A percentile compares a stretch with the other conserved stretches of the same genome.
Conservation (phyloP, 176 grass and related monocot species). For the Melocanna baccifera region DNA sequence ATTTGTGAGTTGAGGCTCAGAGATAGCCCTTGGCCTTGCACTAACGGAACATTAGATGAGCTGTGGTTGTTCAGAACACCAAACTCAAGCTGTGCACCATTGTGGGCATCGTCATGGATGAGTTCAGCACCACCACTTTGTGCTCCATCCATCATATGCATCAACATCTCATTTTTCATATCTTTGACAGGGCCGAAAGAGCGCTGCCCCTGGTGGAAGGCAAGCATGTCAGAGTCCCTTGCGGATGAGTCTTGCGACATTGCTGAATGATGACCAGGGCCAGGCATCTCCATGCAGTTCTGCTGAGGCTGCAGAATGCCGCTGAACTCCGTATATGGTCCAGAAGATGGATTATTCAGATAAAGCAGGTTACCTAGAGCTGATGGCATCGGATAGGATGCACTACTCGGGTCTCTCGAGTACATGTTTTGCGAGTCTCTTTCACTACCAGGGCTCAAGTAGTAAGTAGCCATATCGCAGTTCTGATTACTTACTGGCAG, state of each 20-base stretch:
- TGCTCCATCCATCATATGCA: slow-evolving; percentile 47
- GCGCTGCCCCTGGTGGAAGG: slow-evolving; percentile 44
- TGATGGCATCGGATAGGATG: slow-evolving; percentile 60
- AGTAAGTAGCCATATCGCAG: slow-evolving; percentile 71
- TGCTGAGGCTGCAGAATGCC: slow-evolving; percentile 53
- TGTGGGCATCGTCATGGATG: slow-evolving; percentile 48
- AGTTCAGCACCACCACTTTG: slow-evolving; percentile 13
- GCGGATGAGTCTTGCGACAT: slow-evolving; percentile 50
- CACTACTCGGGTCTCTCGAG: slow-evolving; percentile 35
- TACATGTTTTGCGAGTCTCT: slow-evolving; percentile 66
- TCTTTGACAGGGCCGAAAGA: slow-evolving; percentile 41
- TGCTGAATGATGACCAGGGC: slow-evolving; percentile 27
- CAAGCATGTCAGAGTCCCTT: slow-evolving; percentile 60
- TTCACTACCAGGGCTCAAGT: slow-evolving; percentile 63
- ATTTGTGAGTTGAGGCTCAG: slow-evolving; percentile 82
- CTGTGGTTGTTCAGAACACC: slow-evolving; percentile 57
- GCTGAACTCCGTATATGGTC: slow-evolving; percentile 61
- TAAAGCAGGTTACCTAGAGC: slow-evolving; percentile 78
- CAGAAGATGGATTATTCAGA: slow-evolving; percentile 51
- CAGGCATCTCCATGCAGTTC: slow-evolving; percentile 53
- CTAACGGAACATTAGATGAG: slow-evolving; percentile 37
- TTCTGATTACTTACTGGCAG: not conserved
- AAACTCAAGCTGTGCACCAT: slow-evolving; percentile 47
- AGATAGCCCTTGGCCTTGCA: slow-evolving; percentile 69
- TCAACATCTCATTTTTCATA: slow-evolving; percentile 60